A percentile compares a stretch with the other conserved stretches of the same genome.
Conservation (phyloP, 768 basidiomycete species). For the Suillus discolor region DNA sequence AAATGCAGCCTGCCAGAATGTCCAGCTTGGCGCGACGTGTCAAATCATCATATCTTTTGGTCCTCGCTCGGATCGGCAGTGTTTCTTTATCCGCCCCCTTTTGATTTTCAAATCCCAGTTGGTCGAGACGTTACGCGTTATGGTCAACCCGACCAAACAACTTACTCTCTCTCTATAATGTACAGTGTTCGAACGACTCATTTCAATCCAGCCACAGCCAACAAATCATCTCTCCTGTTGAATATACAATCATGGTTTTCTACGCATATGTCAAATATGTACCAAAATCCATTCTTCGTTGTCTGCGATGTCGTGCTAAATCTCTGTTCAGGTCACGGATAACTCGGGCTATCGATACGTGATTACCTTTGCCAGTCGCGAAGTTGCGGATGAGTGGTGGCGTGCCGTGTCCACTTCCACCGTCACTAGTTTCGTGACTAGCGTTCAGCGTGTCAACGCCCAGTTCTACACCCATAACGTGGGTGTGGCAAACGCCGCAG, state of each 20-base stretch:
- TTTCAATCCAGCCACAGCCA: neutral
- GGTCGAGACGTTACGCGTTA: too few relatives aligned
- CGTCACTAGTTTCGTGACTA: neutral
- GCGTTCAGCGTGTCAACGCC: neutral
- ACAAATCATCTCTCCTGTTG: too few relatives aligned
- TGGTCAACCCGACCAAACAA: neutral
- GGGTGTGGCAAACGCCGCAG: too few relatives aligned
- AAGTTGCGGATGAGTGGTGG: conserved; percentile 30
- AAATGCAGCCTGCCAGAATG: too few relatives aligned
- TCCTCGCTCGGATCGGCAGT: too few relatives aligned
- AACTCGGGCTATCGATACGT: conserved; percentile 16
- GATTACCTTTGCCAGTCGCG: conserved; percentile 22
- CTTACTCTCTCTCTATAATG: neutral
- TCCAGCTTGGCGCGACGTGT: too few relatives aligned
- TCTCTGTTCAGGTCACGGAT: neutral
- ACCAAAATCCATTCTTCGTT: neutral
- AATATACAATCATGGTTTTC: neutral
- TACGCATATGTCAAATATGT: neutral
- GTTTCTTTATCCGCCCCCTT: too few relatives aligned
- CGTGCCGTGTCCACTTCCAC: conserved; percentile 16
- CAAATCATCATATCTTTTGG: too few relatives aligned
- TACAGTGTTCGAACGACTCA: neutral
- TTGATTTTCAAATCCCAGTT: too few relatives aligned
- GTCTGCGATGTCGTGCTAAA: neutral
- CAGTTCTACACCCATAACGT: neutral